Evolutionary conservation across 2,329 filamentous ascomycete species (phyloP), one percentile per base, ranked within the genome.

Genomic region (Aspergillus oerlinghausenensis): DNA sequence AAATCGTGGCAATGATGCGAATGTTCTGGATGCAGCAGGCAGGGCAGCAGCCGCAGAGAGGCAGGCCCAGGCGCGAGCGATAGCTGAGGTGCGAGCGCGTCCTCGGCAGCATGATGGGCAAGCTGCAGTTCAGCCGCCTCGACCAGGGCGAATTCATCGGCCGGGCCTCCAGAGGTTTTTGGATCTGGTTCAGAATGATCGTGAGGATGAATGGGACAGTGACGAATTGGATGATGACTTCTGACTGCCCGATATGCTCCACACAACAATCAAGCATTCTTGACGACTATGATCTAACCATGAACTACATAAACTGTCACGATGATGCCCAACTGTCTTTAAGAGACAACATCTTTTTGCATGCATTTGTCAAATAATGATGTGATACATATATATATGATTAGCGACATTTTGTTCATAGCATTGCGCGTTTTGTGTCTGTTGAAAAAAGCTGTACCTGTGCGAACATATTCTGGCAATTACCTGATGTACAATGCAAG

Each of bases 151-250:
- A 49, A 62, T 68, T 32, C 59, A 60, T 57, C 60, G 61, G 49
- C 63, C 61, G 35, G 77, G 79, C 8, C 67, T 84, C 3, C 78
- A 81, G 63, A 70, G 79, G 28, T 84, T 84, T 60, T 62, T 84
- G 38, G 74, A 79, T 45, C 68, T 84, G 55, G 82, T 80, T 5
- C 66, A 73, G 55, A 73, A 79, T 52, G 82, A 84, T 58, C 75
- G 79, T 45, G 82, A 84, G 67, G 82, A 84, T 61, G 82, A 78
- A 56, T 84, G 82, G 82, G 81, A 84, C 60, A 83, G 80, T 59
- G 82, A 84, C 65, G 82, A 84, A 63, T 60, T 84, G 51, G 80
- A 82, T 19, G 78, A 78, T 47, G 67, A 65, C 51, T 71, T 70
- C 26, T 70, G 58, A 55, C 47, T 55, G 17, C 23, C 28, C 11